Percentiles rank a stretch among this genome's conserved stretches.
Conservation (phyloP, 2,329 filamentous ascomycete species). For the Fusarium subglutinans region DNA sequence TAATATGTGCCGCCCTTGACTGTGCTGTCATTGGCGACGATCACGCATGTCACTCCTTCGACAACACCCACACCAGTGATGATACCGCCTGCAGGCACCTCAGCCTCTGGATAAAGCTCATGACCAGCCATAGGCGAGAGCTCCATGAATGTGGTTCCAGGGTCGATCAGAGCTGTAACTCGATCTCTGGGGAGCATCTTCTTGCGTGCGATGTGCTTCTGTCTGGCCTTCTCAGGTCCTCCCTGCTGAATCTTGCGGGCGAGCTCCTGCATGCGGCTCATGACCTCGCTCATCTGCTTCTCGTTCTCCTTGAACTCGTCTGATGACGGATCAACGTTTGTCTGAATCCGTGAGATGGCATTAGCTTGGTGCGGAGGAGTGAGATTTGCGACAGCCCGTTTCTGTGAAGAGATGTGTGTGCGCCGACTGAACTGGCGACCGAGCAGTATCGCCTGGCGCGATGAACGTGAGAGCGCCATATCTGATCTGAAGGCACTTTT, state of each 20-base stretch:
- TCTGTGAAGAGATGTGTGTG: constrained; percentile 40
- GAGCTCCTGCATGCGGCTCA: constrained; percentile 73
- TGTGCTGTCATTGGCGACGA: constrained; percentile 95
- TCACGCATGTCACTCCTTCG: constrained; percentile 89
- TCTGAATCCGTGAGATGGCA: constrained; percentile 83
- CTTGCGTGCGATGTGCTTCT: constrained; percentile 86
- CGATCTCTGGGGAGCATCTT: constrained; percentile 96
- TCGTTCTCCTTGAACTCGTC: constrained; percentile 85
- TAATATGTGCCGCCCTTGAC: constrained; percentile 98
- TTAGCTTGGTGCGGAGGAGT: constrained; percentile 82
- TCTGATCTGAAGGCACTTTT: background rate
- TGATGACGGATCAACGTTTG: constrained; percentile 78
- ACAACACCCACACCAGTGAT: constrained; percentile 92
- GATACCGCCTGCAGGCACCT: constrained; percentile 89
- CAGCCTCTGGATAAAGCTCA: constrained; percentile 84
- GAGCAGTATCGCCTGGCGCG: constrained; percentile 56
- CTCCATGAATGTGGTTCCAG: constrained; percentile 90
- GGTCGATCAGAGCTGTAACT: constrained; percentile 86
- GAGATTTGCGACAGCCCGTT: constrained; percentile 73
- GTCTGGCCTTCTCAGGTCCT: constrained; percentile 81
- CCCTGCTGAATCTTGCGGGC: constrained; percentile 78
- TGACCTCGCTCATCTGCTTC: constrained; percentile 77
- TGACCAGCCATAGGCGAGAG: constrained; percentile 92
- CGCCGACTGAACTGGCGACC: constrained; percentile 48
- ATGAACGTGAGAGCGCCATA: constrained; percentile 60